phyloP scores from a whole-genome alignment of 768 basidiomycete genomes.

The Tricholoma saponaceum region DNA sequence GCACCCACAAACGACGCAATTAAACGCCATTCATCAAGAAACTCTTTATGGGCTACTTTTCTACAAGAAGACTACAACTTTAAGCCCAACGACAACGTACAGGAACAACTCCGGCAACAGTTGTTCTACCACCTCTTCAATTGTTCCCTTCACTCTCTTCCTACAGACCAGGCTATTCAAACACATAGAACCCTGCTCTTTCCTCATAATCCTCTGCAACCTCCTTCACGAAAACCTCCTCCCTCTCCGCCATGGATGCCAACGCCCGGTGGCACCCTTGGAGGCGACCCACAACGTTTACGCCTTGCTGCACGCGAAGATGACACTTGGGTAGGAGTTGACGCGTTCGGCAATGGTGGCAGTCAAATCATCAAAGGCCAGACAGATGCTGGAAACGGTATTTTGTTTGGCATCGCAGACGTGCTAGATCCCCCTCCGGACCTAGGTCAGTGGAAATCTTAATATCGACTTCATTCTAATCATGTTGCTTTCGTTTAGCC shows the following conservation, averaged over 20 bases:
- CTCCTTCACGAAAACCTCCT: slow-evolving; percentile 64
- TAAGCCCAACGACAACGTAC: slow-evolving; percentile 72
- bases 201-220: slow-evolving; percentile 55
- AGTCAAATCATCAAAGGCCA: slow-evolving; percentile 53
- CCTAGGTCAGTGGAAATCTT: slow-evolving; percentile 51
- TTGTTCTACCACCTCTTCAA: slow-evolving; percentile 95
- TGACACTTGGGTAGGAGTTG: slow-evolving; percentile 60
- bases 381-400: slow-evolving; percentile 67
- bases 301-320: slow-evolving; percentile 52
- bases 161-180: slow-evolving; percentile 32
- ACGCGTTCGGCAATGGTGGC: slow-evolving; percentile 79
- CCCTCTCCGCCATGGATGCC: slow-evolving; percentile 86
- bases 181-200: slow-evolving; percentile 65
- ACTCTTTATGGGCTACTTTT: slow-evolving; percentile 34
- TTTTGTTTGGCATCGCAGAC: slow-evolving; percentile 67
- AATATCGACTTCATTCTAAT: background rate
- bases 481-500: slow-evolving; percentile 36
- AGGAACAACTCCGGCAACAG: slow-evolving; percentile 82
- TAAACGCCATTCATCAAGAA: slow-evolving; percentile 36
- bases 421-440: slow-evolving; percentile 74
- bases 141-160: slow-evolving; percentile 53
- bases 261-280: slow-evolving; percentile 75
- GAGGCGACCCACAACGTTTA: slow-evolving; percentile 77
- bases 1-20: slow-evolving; percentile 96
- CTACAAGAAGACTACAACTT: slow-evolving; percentile 33